Percentiles rank a stretch among this genome's conserved stretches.
Conservation (phyloP, 306 rosid genomes). For the Rubus parviflorus region DNA sequence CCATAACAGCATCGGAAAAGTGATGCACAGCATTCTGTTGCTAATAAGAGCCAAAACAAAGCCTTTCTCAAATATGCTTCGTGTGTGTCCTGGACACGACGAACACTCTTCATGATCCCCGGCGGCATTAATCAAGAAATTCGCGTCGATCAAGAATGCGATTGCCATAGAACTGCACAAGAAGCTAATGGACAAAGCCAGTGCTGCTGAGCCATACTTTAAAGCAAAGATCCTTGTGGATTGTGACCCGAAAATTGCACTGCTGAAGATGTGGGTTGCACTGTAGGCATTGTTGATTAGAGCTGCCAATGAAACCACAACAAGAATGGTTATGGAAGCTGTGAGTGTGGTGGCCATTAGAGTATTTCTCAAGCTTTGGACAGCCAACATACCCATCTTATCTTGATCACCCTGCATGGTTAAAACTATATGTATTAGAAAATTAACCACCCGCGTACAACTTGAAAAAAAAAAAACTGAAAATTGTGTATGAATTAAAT, state of each 20-base stretch:
- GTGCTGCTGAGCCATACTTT: constrained; percentile 61
- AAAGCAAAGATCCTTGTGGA: constrained; percentile 39
- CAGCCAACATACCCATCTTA: constrained; percentile 52
- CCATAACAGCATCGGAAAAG: constrained; percentile 70
- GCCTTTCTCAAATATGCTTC: constrained; percentile 56
- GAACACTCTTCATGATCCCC: constrained; percentile 17
- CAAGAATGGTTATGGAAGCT: constrained; percentile 56
- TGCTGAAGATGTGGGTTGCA: constrained; percentile 39
- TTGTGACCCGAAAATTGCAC: constrained; percentile 44
- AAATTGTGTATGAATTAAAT: background rate
- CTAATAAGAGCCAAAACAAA: constrained; percentile 59
- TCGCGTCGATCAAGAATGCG: constrained; percentile 59
- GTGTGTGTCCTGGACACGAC: constrained; percentile 25
- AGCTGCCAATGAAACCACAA: constrained; percentile 51
- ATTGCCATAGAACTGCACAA: constrained; percentile 68
- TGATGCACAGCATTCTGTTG: constrained; percentile 54
- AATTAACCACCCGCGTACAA: background rate
- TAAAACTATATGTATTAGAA: background rate
- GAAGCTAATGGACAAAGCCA: constrained; percentile 61
- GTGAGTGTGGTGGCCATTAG: constrained; percentile 56
- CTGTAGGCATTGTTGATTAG: constrained; percentile 51
- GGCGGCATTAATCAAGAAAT: constrained; percentile 47
- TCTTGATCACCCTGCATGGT: constrained; percentile 46
- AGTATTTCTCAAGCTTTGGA: constrained; percentile 80
- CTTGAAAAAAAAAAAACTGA: background rate